Base-by-base conservation (phyloP, 768 basidiomycete species). In the Chalciporus piperatus region DNA sequence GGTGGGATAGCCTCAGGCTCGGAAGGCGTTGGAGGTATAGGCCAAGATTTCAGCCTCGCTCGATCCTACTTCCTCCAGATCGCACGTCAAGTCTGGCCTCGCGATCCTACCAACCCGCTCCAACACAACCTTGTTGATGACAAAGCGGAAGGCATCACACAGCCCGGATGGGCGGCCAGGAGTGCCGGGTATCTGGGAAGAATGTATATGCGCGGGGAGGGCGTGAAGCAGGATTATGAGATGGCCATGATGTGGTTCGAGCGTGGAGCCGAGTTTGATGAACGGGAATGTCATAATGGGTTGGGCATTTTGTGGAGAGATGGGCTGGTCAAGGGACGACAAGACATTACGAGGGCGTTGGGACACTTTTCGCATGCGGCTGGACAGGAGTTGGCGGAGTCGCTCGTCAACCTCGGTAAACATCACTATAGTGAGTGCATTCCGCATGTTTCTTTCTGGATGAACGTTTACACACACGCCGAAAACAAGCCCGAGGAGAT, bases 121-220 rank as follows among this genome's bases (percentile, higher is more conserved):
- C 74, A 77, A 50, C 71, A 75, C 44, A 74, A 60, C 63, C 72
- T 69, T 44, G 58, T 73, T 13, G 47, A 50, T 5, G 64, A 69
- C 54, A 78, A 85, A 70, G 79, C 81, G 11, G 82, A 85, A 22
- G 70, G 71, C 30, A 71, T 73, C 25, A 72, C 76, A 1, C 69
- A 80, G n/a, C 74, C 73, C 3, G 81, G 84, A 25, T 73, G 76
- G 45, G 94, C 91, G 0, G 83, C 88, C 5, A 79, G 84, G 2
- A 87, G 91, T 46, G 93, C 94, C 6, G 91, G 81, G 3, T 98
- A 91, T 69, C 68, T 98, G 7, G 97, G 96, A 0, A 81, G 92
- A 51, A 98, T 99, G 94, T 89, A 88, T 59, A 69, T 99, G 28
- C 77, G 97, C 33, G 96, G 97, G 0, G 97, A 98, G 66, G 96